phyloP scores from a whole-genome alignment of 106 monocot genomes.

The Dioscorea zingiberensis region DNA sequence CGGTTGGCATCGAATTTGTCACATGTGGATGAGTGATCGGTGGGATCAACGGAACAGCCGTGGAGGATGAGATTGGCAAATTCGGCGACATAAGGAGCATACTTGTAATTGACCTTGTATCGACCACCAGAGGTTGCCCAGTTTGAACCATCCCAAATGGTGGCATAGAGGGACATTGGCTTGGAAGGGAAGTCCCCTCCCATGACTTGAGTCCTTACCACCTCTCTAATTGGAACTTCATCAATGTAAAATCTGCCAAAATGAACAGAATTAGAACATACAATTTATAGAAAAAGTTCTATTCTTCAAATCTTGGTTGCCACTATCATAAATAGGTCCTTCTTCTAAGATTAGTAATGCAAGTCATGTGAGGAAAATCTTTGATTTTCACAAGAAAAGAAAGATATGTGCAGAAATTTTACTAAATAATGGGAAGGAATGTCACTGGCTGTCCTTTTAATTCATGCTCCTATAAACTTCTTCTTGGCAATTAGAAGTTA shows the following conservation, averaged over 20 bases:
- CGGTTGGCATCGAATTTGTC: not conserved
- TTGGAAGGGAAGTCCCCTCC: constrained; percentile 51
- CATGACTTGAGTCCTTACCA: constrained; percentile 26
- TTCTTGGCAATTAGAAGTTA: too few relatives aligned
- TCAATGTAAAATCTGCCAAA: constrained; percentile 25
- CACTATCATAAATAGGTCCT: too few relatives aligned
- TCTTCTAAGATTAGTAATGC: too few relatives aligned
- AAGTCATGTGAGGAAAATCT: too few relatives aligned
- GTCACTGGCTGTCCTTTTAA: too few relatives aligned
- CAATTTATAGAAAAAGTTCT: not conserved
- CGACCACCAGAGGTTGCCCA: constrained; percentile 76
- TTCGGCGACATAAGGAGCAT: constrained; percentile 52
- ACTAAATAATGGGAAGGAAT: too few relatives aligned
- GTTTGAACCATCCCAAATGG: constrained; percentile 72
- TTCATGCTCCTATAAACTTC: too few relatives aligned
- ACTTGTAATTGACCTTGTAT: constrained; percentile 61
- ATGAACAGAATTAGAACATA: not conserved
- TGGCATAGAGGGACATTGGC: constrained; percentile 77
- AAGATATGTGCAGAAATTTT: too few relatives aligned
- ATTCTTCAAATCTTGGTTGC: too few relatives aligned
- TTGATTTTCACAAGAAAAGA: too few relatives aligned
- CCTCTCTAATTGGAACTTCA: constrained; percentile 42
- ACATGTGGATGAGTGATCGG: constrained; percentile 20
- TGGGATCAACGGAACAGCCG: constrained; percentile 29
- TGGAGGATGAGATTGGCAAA: constrained; percentile 52